Conservation (phyloP, 306 rosid genomes). For the Pterocarpus santalinus region DNA sequence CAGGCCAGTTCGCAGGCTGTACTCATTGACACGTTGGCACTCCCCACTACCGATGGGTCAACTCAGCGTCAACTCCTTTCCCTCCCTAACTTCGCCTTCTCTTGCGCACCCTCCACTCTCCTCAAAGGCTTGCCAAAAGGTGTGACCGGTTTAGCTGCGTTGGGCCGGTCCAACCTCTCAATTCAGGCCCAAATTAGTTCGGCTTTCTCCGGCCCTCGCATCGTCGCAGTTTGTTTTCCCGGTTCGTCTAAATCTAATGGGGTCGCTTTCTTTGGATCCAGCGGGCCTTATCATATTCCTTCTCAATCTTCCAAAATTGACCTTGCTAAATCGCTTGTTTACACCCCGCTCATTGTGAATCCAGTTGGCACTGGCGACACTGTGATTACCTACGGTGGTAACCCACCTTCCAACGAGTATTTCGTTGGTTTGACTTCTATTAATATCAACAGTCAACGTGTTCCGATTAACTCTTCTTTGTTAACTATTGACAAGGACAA, state of each 20-base stretch:
- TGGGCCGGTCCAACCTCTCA: slow-evolving; percentile 8
- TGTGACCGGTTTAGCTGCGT: background rate
- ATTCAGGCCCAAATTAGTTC: background rate
- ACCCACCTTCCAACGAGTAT: background rate
- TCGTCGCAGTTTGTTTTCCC: background rate
- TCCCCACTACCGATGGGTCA: background rate
- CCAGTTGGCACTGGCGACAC: background rate
- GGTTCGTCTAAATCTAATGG: background rate
- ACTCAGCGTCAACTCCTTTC: background rate
- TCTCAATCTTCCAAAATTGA: background rate
- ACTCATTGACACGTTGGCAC: background rate
- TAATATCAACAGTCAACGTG: background rate
- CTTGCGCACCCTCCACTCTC: background rate
- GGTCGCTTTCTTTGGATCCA: background rate
- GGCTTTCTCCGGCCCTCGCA: background rate
- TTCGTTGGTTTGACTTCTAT: slow-evolving; percentile 25
- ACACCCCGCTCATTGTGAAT: slow-evolving; percentile 3
- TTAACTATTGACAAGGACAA: background rate
- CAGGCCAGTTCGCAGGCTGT: rapidly evolving
- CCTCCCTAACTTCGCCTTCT: background rate
- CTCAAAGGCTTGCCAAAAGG: slow-evolving; percentile 18
- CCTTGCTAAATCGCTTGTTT: background rate
- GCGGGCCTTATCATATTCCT: background rate
- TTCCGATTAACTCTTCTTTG: background rate
- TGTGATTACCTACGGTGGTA: background rate